A percentile compares a stretch with the other conserved stretches of the same genome.
These are phyloP conservation scores for Erodium texanum DNA, from an alignment of 441 rosid genomes.

Conservation along the genomic window DNA sequence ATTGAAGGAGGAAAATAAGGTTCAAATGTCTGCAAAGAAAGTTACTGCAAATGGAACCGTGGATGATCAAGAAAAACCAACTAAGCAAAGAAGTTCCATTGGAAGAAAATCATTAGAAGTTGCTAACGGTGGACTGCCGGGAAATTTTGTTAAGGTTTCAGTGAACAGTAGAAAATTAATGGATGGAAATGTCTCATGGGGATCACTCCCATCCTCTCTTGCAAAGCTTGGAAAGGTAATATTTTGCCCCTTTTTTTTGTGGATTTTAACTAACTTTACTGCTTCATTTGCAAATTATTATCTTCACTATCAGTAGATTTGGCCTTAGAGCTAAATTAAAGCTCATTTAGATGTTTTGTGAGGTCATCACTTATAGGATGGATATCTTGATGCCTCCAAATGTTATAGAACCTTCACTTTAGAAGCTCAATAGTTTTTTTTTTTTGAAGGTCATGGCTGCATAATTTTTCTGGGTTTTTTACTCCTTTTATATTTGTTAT, in stretches of 20 bases:
- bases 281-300: too few relatives aligned
- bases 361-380: too few relatives aligned
- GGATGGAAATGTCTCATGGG: conserved; percentile 64
- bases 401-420: background rate
- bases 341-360: too few relatives aligned
- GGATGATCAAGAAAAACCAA: conserved; percentile 46
- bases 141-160: conserved; percentile 64
- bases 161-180: conserved; percentile 50
- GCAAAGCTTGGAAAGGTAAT: conserved; percentile 82
- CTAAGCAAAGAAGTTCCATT: conserved; percentile 29
- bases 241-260: background rate
- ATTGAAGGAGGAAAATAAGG: conserved; percentile 47
- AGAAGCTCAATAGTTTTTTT: too few relatives aligned
- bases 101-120: conserved; percentile 45
- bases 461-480: background rate
- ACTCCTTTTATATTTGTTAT: conserved; percentile 4
- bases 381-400: too few relatives aligned
- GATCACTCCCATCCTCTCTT: conserved; percentile 73
- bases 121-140: conserved; percentile 45
- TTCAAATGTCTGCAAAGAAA: conserved; percentile 41
- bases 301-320: background rate
- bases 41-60: conserved; percentile 32
- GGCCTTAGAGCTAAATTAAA: background rate
- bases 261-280: background rate
- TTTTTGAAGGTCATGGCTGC: background rate